Evolutionary conservation across 805 yeast species (phyloP), one percentile per base, ranked within the genome.

Genomic region (Metschnikowia continentalis): DNA sequence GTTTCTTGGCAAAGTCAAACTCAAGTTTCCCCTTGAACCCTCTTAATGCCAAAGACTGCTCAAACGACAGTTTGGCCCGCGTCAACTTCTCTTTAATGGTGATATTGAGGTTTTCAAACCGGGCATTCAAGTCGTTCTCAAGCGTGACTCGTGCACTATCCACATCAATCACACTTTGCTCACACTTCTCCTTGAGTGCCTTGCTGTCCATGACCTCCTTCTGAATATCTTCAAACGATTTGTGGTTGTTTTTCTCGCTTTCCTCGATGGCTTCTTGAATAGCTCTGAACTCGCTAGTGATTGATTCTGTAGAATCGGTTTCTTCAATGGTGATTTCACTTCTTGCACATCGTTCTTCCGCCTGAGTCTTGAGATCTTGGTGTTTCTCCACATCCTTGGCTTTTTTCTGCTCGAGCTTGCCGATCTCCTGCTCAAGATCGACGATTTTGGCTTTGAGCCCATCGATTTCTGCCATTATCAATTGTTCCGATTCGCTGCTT

Each of bases 11-110:
- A 52, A 77, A 79, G 55, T 85, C 86, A 63, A 92, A 84, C 14
- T 75, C 75, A 41, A 94, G 74, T 46, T 77, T 74, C 11, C 97
- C 98, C 6, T 78, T 75, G 64, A 87, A 90, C 3, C 87, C 86
- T 67, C 97, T 76, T 39, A 79, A 70, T 42, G 75, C 78, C 55
- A 88, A 66, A 0, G 90, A 80, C 39, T 75, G 70, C 53, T 80
- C 81, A 64, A 88, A 88, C 5, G 76, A 65, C 47, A 61, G 55
- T 30, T 60, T 59, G 1, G 76, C 76, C 42, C 72, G 66, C 5
- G 61, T 55, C 26, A 69, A 59, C 26, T 62, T 64, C 42, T 65
- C 62, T 11, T 59, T 54, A 15, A 69, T 68, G 2, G 74, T 66
- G 32, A 70, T 71, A 20, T 66, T 59, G 42, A 74, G 59, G 48